Evolutionary conservation across 441 rosid genomes (phyloP).

Genomic region (Codiaeum variegatum): DNA sequence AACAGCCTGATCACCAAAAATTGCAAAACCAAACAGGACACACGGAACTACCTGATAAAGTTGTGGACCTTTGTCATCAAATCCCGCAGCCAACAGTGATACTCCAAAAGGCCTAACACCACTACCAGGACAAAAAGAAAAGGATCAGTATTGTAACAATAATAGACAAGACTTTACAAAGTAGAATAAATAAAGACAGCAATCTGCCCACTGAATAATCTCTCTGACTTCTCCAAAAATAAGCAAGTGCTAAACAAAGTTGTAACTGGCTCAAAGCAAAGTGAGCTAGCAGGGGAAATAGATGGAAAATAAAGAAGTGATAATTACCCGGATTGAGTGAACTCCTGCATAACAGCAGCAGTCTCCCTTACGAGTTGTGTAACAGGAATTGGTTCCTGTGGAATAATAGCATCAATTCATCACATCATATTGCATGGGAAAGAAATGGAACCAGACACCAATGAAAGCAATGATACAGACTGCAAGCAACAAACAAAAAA

Average conservation of each 20-base stretch:
- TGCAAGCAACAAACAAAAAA: neutral
- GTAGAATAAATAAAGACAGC: neutral
- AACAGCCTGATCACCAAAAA: conserved; percentile 27
- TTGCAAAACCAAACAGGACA: conserved; percentile 28
- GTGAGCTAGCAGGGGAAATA: neutral
- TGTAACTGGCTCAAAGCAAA: neutral
- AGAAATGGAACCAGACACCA: neutral
- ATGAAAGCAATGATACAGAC: too few species aligned
- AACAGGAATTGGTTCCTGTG: conserved; percentile 88
- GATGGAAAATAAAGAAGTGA: neutral
- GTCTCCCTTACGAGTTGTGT: conserved; percentile 96
- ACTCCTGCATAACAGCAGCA: conserved; percentile 98
- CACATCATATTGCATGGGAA: neutral
- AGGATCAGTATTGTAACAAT: conserved; percentile 13
- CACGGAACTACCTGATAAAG: conserved; percentile 22
- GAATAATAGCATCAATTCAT: conserved; percentile 7
- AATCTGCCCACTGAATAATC: neutral
- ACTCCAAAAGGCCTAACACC: conserved; percentile 32
- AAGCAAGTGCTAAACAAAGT: neutral
- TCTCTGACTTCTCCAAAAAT: neutral
- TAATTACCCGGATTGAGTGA: conserved; percentile 94
- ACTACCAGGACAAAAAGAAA: conserved; percentile 19
- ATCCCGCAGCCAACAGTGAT: conserved; percentile 27
- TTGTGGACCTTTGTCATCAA: conserved; percentile 27
- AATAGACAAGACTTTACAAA: neutral